Base-by-base conservation (phyloP, 495 filamentous ascomycete genomes). In the Penicillium ucsense region DNA sequence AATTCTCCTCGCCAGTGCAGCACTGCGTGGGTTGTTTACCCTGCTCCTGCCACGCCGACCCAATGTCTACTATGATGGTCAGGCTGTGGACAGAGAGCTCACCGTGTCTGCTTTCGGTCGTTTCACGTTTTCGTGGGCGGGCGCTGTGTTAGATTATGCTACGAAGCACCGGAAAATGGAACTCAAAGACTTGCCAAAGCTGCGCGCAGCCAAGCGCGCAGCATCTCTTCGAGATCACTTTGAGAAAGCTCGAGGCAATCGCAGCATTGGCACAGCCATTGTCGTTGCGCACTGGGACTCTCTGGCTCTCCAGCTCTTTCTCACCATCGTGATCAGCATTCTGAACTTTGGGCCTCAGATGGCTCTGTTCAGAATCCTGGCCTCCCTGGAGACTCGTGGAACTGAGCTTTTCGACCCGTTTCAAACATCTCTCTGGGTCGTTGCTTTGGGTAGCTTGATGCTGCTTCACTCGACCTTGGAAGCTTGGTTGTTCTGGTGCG, bases 341-440 rank as follows among this genome's bases (percentile, higher is more conserved):
- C 59, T 82, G 3, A 77, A 76, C 37, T 86, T 89, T 45, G 77
- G 76, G 0, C 87, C 87, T 1, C 85, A 88, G 52, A 74, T 83
- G 45, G 79, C 84, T 8, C 74, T 86, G 44, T 74, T 80, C 46
- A 73, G 81, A 40, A 72, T 92, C 28, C 63, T 92, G 12, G 68
- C 60, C 11, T 57, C 63, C 2, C 66, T 91, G n/a, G 85, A 90
- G 61, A 61, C 51, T n/a, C 73, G 78, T 3, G 51, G 66, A 5
- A 66, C n/a, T 6, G 52, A 48, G 0, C 36, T 41, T 31, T 61
- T 31, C 69, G 73, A 43, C 52, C 55, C 52, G 47, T 47, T 46
- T 43, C 72, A 45, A 68, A 75, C 77, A 1, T 86, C 81, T 81
- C 49, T 78, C n/a, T 88, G 83, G 80, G 83, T 89, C 4, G 31